A percentile compares a stretch with the other conserved stretches of the same genome.
Conservation (phyloP, 257 asterid species). For the Echites panduratus region DNA sequence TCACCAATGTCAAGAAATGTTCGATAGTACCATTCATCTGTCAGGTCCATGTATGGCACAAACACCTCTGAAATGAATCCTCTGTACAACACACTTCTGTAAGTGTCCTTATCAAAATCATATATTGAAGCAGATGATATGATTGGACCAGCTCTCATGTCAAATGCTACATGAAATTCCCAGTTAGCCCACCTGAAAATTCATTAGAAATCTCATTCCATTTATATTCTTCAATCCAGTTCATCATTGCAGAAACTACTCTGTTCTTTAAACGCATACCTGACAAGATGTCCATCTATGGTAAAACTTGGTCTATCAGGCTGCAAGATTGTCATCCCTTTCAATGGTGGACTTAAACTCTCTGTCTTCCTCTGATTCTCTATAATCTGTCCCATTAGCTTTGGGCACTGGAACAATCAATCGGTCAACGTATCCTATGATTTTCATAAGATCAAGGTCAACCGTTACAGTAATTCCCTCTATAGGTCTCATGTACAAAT, state of each 20-base stretch:
- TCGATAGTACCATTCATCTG: slow-evolving; percentile 62
- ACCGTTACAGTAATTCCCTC: slow-evolving; percentile 56
- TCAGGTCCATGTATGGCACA: slow-evolving; percentile 73
- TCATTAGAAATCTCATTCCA: background rate
- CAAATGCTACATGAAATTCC: slow-evolving; percentile 53
- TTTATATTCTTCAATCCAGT: too few relatives aligned
- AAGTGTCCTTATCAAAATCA: slow-evolving; percentile 36
- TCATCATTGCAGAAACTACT: too few relatives aligned
- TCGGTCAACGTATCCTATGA: slow-evolving; percentile 37
- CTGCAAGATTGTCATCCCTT: background rate
- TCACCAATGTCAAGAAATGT: slow-evolving; percentile 69
- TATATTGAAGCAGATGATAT: slow-evolving; percentile 56
- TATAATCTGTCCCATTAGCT: slow-evolving; percentile 48
- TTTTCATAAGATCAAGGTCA: slow-evolving; percentile 62
- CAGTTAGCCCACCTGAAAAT: slow-evolving; percentile 58
- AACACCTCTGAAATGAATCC: slow-evolving; percentile 62
- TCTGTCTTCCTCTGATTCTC: slow-evolving; percentile 13
- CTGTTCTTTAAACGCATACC: slow-evolving; percentile 24
- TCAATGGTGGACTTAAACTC: background rate
- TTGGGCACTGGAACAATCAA: slow-evolving; percentile 53
- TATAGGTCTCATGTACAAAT: slow-evolving; percentile 69
- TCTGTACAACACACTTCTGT: slow-evolving; percentile 57
- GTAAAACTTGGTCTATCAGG: slow-evolving; percentile 31
- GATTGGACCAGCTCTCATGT: slow-evolving; percentile 66
- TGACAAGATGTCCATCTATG: slow-evolving; percentile 45